phyloP scores from a whole-genome alignment of 176 grass and related monocot species.

The Carex kokanica region DNA sequence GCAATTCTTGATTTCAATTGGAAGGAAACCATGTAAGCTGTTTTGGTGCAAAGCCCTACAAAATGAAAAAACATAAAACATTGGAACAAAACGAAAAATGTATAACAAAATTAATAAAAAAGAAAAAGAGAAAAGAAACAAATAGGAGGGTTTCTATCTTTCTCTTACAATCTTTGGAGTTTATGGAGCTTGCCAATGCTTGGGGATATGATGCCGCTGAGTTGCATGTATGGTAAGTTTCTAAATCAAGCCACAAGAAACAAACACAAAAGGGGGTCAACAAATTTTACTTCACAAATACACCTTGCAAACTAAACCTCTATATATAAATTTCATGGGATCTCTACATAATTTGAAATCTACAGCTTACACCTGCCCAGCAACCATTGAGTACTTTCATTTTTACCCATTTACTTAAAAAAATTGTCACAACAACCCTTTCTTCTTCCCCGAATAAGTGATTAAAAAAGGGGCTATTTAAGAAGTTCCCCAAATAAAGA shows the following conservation, averaged over 20 bases:
- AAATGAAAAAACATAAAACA: neutral
- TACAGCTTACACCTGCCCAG: neutral
- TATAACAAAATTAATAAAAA: neutral
- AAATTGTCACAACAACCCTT: neutral
- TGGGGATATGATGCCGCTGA: constrained; percentile 70
- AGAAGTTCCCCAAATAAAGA: no score
- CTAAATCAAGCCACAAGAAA: constrained; percentile 23
- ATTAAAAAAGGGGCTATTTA: neutral
- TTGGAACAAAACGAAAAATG: neutral
- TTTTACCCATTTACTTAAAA: neutral
- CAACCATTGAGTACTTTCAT: neutral
- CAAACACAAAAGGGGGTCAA: constrained; percentile 4
- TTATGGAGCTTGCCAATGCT: constrained; percentile 75
- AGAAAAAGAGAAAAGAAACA: neutral
- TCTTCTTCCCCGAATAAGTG: neutral
- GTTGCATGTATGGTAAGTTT: constrained; percentile 93
- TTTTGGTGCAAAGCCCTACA: constrained; percentile 93
- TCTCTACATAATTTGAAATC: neutral
- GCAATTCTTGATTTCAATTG: constrained; percentile 83
- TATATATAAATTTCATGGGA: constrained; percentile 8
- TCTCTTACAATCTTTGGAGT: constrained; percentile 75
- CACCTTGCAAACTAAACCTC: neutral
- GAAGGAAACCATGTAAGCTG: constrained; percentile 87
- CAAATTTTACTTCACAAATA: neutral
- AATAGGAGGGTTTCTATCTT: neutral